phyloP scores from a whole-genome alignment of 495 filamentous ascomycete species.

The Oleoguttula mirabilis region DNA sequence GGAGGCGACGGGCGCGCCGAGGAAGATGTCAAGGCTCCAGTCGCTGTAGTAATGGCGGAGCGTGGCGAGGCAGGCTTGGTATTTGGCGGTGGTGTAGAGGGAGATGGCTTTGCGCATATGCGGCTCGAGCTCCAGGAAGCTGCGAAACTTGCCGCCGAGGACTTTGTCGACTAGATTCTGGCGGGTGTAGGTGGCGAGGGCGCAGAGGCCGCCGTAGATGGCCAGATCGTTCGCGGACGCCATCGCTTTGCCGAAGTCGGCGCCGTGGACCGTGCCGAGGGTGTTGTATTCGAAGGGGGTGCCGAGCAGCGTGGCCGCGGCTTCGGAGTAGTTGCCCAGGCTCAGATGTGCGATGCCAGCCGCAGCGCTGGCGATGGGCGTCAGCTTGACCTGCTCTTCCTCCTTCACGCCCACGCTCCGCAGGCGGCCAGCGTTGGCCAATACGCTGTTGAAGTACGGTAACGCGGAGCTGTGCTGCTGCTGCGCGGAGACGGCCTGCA shows the following conservation, averaged over 20 bases:
- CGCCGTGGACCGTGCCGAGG: constrained; percentile 22
- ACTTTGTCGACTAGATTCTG: constrained; percentile 59
- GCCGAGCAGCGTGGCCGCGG: constrained; percentile 59
- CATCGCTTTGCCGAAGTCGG: constrained; percentile 42
- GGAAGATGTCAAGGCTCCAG: constrained; percentile 79
- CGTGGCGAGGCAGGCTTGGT: constrained; percentile 67
- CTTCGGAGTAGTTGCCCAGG: constrained; percentile 51
- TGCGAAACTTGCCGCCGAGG: constrained; percentile 74
- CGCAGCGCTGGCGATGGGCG: constrained; percentile 42
- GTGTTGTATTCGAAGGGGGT: constrained; percentile 41
- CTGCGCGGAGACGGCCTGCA: constrained; percentile 54
- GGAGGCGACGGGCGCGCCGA: constrained; percentile 39
- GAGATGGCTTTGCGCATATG: constrained; percentile 84
- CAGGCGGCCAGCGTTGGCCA: constrained; percentile 14
- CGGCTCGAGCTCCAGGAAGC: constrained; percentile 83
- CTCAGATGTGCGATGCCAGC: constrained; percentile 62
- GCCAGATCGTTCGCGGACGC: constrained; percentile 80
- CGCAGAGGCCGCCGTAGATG: constrained; percentile 80
- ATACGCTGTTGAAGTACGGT: constrained; percentile 41
- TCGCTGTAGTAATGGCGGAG: constrained; percentile 71
- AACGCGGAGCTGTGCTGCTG: constrained; percentile 56
- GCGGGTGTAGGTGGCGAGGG: constrained; percentile 80
- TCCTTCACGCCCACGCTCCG: constrained; percentile 18
- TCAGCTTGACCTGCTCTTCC: constrained; percentile 29
- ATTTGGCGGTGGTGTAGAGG: constrained; percentile 79